phyloP scores from a whole-genome alignment of 2,329 filamentous ascomycete genomes.

The Dothiorella sarmentorum region DNA sequence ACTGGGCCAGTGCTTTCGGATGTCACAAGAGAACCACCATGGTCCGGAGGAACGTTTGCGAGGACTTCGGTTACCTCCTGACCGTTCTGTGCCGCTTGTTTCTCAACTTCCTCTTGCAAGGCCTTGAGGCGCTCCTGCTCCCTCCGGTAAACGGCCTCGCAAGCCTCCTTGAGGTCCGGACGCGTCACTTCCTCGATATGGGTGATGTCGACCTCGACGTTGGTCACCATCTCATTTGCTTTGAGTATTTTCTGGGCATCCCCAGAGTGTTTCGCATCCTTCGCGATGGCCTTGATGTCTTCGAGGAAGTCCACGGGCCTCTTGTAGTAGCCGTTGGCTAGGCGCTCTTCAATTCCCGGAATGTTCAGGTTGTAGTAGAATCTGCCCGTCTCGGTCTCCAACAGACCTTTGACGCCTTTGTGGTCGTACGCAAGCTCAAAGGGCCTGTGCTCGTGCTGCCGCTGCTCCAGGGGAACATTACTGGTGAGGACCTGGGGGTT shows the following conservation, averaged over 20 bases:
- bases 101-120: conserved; percentile 54
- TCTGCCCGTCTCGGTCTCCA: conserved; percentile 72
- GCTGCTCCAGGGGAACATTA: conserved; percentile 57
- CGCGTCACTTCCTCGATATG: conserved; percentile 66
- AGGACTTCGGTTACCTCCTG: conserved; percentile 40
- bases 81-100: conserved; percentile 34
- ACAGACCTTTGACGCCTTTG: conserved; percentile 71
- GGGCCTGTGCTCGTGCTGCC: conserved; percentile 55
- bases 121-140: conserved; percentile 63
- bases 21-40: conserved; percentile 40
- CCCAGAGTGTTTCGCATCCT: conserved; percentile 77
- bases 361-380: conserved; percentile 96
- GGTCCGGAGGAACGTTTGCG: conserved; percentile 39
- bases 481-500: conserved; percentile 65
- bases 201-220: conserved; percentile 90
- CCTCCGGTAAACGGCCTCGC: conserved; percentile 72
- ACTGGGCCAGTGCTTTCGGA: conserved; percentile 46
- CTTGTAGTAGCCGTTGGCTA: conserved; percentile 95
- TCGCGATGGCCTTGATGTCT: conserved; percentile 80
- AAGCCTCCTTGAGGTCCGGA: conserved; percentile 64
- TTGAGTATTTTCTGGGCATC: conserved; percentile 80
- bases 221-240: conserved; percentile 85
- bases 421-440: conserved; percentile 78
- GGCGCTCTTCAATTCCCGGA: conserved; percentile 87
- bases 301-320: conserved; percentile 83